Conservation (phyloP, 495 filamentous ascomycete genomes). For the Tuber microsphaerosporum region DNA sequence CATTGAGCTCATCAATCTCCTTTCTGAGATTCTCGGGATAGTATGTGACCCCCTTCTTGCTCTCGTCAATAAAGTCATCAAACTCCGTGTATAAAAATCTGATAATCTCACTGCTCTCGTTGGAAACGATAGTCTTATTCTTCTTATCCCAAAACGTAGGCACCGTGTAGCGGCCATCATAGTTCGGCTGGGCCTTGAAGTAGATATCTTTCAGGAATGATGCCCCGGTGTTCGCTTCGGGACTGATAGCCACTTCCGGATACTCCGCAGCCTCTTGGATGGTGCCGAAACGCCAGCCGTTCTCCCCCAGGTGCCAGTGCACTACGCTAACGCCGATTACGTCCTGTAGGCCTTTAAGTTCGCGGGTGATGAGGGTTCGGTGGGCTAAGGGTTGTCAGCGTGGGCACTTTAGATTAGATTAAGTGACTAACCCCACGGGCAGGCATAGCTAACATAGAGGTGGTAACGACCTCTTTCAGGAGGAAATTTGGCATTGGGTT, state of each 20-base stretch:
- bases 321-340: constrained; percentile 63
- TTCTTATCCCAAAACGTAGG: constrained; percentile 73
- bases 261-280: constrained; percentile 49
- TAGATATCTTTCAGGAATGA: constrained; percentile 64
- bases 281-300: constrained; percentile 77
- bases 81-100: constrained; percentile 63
- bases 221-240: constrained; percentile 61
- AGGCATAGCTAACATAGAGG: constrained; percentile 67
- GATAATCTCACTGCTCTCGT: constrained; percentile 80
- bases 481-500: constrained; percentile 57
- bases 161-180: constrained; percentile 70
- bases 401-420: background rate
- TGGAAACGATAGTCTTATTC: constrained; percentile 65
- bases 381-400: constrained; percentile 49
- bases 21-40: constrained; percentile 54
- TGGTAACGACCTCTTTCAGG: constrained; percentile 71
- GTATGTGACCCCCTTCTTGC: constrained; percentile 56
- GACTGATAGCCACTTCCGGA: constrained; percentile 52
- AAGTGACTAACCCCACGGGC: constrained; percentile 59
- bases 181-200: constrained; percentile 59
- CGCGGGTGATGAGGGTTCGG: constrained; percentile 63
- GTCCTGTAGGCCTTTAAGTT: constrained; percentile 71
- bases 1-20: constrained; percentile 68
- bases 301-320: constrained; percentile 58
- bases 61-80: constrained; percentile 59